Percentiles rank a stretch among this genome's conserved stretches.
Evolutionary conservation across 495 filamentous ascomycete species (phyloP).

Genomic region (Penicillium dipodomyicola): DNA sequence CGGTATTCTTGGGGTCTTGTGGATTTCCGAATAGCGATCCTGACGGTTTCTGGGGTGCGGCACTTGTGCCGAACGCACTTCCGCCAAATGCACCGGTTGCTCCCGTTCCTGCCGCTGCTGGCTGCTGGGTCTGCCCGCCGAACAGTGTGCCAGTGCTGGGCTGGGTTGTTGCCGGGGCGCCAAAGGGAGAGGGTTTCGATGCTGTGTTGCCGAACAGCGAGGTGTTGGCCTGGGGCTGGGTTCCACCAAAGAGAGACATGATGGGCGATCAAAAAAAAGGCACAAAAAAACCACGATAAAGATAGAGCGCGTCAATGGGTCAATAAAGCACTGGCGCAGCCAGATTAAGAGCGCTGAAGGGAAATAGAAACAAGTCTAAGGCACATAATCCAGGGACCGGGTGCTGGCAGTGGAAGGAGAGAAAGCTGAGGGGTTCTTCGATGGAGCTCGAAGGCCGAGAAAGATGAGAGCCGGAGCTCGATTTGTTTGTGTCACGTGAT

Average conservation of each 20-base stretch:
- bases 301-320: constrained; percentile 1
- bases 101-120: constrained; percentile 13
- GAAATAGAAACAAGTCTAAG: neutral
- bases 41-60: constrained; percentile 29
- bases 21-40: constrained; percentile 39
- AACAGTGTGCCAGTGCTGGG: constrained; percentile 28
- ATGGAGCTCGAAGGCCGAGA: constrained; percentile 22
- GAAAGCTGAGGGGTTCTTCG: constrained; percentile 22
- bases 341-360: neutral
- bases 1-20: constrained; percentile 36
- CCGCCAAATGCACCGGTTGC: constrained; percentile 33
- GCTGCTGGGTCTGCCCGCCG: constrained; percentile 29
- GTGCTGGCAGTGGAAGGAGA: constrained; percentile 14
- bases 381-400: constrained; percentile 15
- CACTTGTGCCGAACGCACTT: constrained; percentile 27
- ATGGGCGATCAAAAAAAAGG: constrained; percentile 23
- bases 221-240: constrained; percentile 28
- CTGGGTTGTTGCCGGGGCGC: constrained; percentile 23
- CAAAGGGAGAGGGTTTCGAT: constrained; percentile 41
- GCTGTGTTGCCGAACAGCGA: constrained; percentile 34
- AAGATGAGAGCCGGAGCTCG: constrained; percentile 28
- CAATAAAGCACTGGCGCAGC: neutral
- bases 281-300: constrained; percentile 19
- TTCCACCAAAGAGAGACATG: constrained; percentile 46
- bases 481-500: constrained; percentile 36